A percentile compares a stretch with the other conserved stretches of the same genome.
These are phyloP conservation scores for Entonaema liquescens DNA, from an alignment of 495 filamentous ascomycete genomes.

Conservation along the genomic window DNA sequence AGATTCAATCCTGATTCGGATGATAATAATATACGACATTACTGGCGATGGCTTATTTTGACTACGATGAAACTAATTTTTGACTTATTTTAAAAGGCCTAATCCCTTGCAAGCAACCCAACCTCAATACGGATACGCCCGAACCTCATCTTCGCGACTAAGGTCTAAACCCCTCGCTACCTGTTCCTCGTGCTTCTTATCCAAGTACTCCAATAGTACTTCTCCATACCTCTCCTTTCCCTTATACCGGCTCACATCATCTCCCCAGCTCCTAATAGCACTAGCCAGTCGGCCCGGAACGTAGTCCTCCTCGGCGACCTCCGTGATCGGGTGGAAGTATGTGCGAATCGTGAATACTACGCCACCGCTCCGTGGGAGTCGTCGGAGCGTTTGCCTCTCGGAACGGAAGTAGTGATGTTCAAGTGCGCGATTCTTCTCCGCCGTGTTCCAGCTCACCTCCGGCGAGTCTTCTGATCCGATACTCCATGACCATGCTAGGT, in stretches of 20 bases:
- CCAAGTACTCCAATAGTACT: constrained; percentile 83
- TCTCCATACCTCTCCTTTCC: constrained; percentile 81
- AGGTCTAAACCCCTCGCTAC: constrained; percentile 68
- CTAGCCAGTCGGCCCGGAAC: constrained; percentile 77
- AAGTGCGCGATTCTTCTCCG: constrained; percentile 79
- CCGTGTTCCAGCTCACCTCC: constrained; percentile 75
- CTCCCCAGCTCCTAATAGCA: constrained; percentile 83
- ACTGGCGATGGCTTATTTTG: no score
- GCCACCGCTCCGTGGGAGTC: constrained; percentile 76
- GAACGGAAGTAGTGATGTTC: constrained; percentile 80
- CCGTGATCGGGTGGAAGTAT: constrained; percentile 76
- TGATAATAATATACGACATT: no score
- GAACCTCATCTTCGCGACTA: constrained; percentile 67
- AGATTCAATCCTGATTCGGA: background rate
- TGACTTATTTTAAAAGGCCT: no score
- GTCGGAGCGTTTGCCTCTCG: constrained; percentile 78
- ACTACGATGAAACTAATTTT: background rate
- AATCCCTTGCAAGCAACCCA: no score
- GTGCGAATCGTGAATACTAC: constrained; percentile 85
- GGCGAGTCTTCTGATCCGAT: constrained; percentile 76
- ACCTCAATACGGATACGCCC: constrained; percentile 47
- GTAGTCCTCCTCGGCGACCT: constrained; percentile 71
- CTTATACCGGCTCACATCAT: constrained; percentile 85
- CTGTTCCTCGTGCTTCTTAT: constrained; percentile 81
- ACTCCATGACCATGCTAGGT: constrained; percentile 73